A percentile compares a stretch with the other conserved stretches of the same genome.
These are phyloP conservation scores for Mangifera indica DNA, from an alignment of 345 rosid genomes.

Conservation along the genomic window DNA sequence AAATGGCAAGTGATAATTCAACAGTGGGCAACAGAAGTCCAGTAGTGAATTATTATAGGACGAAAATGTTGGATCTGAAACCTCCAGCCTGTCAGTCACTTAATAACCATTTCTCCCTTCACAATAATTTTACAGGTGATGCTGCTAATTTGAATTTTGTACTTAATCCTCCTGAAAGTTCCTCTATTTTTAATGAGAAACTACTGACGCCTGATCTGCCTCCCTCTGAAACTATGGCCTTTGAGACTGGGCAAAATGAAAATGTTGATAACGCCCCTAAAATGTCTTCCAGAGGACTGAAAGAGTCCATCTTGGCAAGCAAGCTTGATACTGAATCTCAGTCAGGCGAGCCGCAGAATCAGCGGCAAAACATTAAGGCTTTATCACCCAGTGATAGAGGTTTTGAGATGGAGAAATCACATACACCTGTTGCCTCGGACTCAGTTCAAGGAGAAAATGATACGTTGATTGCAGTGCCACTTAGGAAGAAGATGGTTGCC, in stretches of 20 bases:
- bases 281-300: constrained; percentile 21
- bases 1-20: constrained; percentile 29
- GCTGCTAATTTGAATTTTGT: constrained; percentile 21
- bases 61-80: constrained; percentile 25
- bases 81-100: constrained; percentile 16
- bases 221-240: constrained; percentile 15
- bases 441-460: constrained; percentile 28
- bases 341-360: constrained; percentile 19
- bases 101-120: constrained; percentile 17
- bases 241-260: constrained; percentile 18
- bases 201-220: constrained; percentile 21
- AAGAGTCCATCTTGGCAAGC: constrained; percentile 20
- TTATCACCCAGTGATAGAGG: constrained; percentile 29
- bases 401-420: constrained; percentile 29
- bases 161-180: constrained; percentile 25
- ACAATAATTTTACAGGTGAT: constrained; percentile 20
- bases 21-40: constrained; percentile 33
- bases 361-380: constrained; percentile 25
- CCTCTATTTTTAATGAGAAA: constrained; percentile 25
- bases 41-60: constrained; percentile 24
- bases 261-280: constrained; percentile 16
- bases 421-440: constrained; percentile 24
- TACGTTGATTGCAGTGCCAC: constrained; percentile 29
- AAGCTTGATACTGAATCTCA: constrained; percentile 16
- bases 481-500: constrained; percentile 42